These are phyloP conservation scores for Brachypodium distachyon DNA, from an alignment of 202 grass and related monocot species.

Conservation along the genomic window DNA sequence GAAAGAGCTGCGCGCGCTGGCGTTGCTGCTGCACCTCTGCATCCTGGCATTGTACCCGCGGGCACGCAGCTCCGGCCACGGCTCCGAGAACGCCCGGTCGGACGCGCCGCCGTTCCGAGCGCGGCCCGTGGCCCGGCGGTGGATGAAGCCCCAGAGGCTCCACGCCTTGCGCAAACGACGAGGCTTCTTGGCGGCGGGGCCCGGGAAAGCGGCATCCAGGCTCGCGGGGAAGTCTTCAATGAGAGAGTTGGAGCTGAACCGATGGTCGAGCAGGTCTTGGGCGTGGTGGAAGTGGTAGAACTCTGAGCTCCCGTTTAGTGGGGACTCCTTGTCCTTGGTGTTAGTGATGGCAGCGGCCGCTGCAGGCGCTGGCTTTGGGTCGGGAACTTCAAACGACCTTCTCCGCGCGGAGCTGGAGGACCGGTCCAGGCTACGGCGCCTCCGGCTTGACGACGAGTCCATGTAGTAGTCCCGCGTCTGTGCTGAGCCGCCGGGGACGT, in stretches of 20 bases:
- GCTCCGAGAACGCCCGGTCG: conserved; percentile 60
- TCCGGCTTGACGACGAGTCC: conserved; percentile 47
- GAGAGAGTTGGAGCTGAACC: conserved; percentile 58
- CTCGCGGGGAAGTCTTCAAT: conserved; percentile 58
- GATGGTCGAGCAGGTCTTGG: conserved; percentile 53
- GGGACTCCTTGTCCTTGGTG: conserved; percentile 42
- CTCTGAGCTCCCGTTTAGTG: conserved; percentile 51
- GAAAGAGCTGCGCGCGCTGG: conserved; percentile 74
- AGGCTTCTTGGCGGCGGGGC: conserved; percentile 51
- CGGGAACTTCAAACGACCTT: conserved; percentile 46
- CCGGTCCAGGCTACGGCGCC: conserved; percentile 68
- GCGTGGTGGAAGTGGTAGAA: conserved; percentile 89
- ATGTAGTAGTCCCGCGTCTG: conserved; percentile 87
- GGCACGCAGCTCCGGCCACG: conserved; percentile 48
- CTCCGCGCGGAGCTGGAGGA: conserved; percentile 56
- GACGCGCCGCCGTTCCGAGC: background rate
- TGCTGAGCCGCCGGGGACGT: conserved; percentile 45
- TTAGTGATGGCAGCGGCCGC: conserved; percentile 14
- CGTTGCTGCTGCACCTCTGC: conserved; percentile 73
- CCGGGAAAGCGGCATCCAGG: conserved; percentile 56
- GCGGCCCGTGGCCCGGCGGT: conserved; percentile 47
- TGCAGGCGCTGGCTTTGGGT: conserved; percentile 27
- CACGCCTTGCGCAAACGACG: conserved; percentile 67
- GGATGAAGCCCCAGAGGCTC: conserved; percentile 79
- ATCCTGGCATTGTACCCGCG: conserved; percentile 42